phyloP scores from a whole-genome alignment of 169 alveolate genomes.

The Cryptosporidium xiaoi region DNA sequence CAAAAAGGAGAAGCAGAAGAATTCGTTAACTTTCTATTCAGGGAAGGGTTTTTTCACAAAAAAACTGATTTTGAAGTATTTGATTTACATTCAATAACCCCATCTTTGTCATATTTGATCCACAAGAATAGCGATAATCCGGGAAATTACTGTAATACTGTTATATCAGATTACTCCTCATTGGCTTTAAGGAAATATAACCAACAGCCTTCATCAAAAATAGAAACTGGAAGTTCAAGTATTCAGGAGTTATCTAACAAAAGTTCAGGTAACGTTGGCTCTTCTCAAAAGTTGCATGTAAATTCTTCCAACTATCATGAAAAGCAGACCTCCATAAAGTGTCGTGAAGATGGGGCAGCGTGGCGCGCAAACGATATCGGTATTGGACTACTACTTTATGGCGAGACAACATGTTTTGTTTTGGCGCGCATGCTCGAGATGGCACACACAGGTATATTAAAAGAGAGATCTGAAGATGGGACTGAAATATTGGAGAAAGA shows the following conservation, averaged over 20 bases:
- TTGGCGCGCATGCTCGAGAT: constrained; percentile 69
- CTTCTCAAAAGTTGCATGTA: background rate
- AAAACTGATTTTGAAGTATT: constrained; percentile 15
- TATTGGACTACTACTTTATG: constrained; percentile 42
- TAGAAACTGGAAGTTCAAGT: background rate
- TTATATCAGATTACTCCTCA: constrained; percentile 51
- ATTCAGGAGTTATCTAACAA: background rate
- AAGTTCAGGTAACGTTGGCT: background rate
- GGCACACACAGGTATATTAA: background rate
- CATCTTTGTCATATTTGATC: constrained; percentile 48
- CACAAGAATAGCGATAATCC: constrained; percentile 17
- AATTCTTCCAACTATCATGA: constrained; percentile 1
- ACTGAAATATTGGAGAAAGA: background rate
- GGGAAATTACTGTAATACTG: constrained; percentile 18
- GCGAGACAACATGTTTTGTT: constrained; percentile 69
- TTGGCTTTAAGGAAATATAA: constrained; percentile 24
- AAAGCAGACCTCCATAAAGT: background rate
- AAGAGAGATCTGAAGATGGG: constrained; percentile 1
- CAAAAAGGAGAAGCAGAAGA: constrained; percentile 48
- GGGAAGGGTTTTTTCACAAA: constrained; percentile 45
- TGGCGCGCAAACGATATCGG: constrained; percentile 69
- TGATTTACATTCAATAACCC: constrained; percentile 70
- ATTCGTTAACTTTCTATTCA: constrained; percentile 42
- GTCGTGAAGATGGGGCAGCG: too few species aligned
- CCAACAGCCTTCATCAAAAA: background rate